Conservation (phyloP, 2,329 filamentous ascomycete genomes). For the Onygenales sp. region DNA sequence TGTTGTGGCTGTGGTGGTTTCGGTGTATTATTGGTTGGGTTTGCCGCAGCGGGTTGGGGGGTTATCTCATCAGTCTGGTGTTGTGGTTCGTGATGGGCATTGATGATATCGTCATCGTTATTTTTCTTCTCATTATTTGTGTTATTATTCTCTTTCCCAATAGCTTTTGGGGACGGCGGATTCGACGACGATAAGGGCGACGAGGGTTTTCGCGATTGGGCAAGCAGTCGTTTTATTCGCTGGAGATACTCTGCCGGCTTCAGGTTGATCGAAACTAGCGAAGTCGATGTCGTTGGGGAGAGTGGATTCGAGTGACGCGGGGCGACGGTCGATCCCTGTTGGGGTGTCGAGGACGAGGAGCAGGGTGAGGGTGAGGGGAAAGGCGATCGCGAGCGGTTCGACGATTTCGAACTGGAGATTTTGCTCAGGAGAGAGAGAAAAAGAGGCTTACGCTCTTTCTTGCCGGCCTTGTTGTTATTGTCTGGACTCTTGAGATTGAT, state of each 20-base stretch:
- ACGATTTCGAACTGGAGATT: neutral
- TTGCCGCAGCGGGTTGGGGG: neutral
- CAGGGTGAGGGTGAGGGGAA: neutral
- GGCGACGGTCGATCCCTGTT: neutral
- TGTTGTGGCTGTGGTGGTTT: neutral
- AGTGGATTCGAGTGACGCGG: neutral
- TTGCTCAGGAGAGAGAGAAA: neutral
- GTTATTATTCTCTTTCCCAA: neutral
- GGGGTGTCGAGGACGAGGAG: neutral
- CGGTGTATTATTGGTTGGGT: neutral
- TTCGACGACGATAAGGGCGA: neutral
- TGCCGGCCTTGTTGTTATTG: neutral
- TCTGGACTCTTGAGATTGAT: neutral
- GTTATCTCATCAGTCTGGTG: too few species aligned
- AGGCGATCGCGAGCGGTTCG: neutral
- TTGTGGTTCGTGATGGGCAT: neutral
- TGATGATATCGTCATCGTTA: neutral
- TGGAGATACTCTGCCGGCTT: conserved; percentile 1
- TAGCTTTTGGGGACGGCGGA: neutral
- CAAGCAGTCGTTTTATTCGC: neutral
- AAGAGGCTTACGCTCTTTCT: neutral
- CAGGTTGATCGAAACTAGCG: neutral
- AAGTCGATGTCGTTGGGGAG: neutral
- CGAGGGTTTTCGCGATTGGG: neutral
- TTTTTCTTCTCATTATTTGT: neutral